Percentiles rank a stretch among this genome's conserved stretches.
phyloP scores from a whole-genome alignment of 1,284 basidiomycete species.

The Apiotrichum gracile region DNA sequence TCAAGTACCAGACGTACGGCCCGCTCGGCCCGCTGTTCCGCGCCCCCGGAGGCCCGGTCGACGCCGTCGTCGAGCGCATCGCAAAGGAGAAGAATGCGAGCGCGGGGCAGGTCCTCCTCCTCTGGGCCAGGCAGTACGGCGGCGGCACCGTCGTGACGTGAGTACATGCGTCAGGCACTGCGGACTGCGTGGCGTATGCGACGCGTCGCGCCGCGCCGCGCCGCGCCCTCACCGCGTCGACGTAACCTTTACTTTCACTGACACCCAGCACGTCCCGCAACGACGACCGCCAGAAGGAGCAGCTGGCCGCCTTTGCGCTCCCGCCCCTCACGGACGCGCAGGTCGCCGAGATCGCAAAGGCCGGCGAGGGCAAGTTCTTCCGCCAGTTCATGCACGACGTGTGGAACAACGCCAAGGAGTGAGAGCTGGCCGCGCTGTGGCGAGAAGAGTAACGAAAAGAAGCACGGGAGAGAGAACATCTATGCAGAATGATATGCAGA shows the following conservation, averaged over 20 bases:
- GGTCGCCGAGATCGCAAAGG: slow-evolving; percentile 33
- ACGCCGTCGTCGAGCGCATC: slow-evolving; percentile 53
- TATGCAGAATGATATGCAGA: too few relatives aligned
- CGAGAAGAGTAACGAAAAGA: too few relatives aligned
- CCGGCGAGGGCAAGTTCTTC: slow-evolving; percentile 31
- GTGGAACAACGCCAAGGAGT: neutral
- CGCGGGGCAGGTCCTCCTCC: slow-evolving; percentile 39
- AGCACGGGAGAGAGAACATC: too few relatives aligned
- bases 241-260: neutral
- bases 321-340: slow-evolving; percentile 60
- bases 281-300: slow-evolving; percentile 60
- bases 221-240: neutral
- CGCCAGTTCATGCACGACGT: slow-evolving; percentile 22
- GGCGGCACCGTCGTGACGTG: slow-evolving; percentile 59
- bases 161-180: slow-evolving; percentile 6
- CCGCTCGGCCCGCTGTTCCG: slow-evolving; percentile 46
- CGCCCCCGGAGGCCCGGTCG: slow-evolving; percentile 57
- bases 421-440: too few relatives aligned
- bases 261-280: slow-evolving; percentile 57
- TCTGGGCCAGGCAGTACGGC: slow-evolving; percentile 38
- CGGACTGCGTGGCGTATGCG: neutral
- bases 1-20: slow-evolving; percentile 62
- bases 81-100: slow-evolving; percentile 42
- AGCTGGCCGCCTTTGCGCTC: slow-evolving; percentile 54
- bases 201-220: neutral